Percentiles rank a stretch among this genome's conserved stretches.
Conservation (phyloP, 129 eudicot genomes). For the Solidago caesia region DNA sequence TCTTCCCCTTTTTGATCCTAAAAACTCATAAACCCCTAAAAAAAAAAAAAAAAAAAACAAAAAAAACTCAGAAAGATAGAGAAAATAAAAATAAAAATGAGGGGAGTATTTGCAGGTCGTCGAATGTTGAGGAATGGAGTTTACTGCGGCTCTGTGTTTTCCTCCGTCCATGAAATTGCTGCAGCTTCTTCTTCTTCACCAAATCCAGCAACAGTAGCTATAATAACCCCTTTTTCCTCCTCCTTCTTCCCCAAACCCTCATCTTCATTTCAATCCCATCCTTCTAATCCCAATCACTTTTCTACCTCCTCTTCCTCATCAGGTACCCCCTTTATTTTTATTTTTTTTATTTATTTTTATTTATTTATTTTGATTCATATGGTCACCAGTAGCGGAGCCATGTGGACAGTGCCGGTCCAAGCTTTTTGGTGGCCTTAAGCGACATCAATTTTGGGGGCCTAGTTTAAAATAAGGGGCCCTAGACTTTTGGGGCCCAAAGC, state of each 20-base stretch:
- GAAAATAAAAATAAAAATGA: constrained; percentile 15
- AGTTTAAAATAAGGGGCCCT: too few species aligned
- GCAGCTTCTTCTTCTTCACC: constrained; percentile 28
- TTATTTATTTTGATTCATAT: not conserved
- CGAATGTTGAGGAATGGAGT: constrained; percentile 37
- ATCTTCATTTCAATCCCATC: constrained; percentile 27
- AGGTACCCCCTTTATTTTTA: constrained; percentile 9
- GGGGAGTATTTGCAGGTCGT: constrained; percentile 37
- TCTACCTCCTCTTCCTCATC: constrained; percentile 36
- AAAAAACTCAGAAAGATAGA: not conserved
- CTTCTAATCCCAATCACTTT: constrained; percentile 28
- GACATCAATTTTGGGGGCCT: too few species aligned
- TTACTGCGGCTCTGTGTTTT: constrained; percentile 35
- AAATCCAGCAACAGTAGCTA: constrained; percentile 23
- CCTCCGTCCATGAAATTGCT: constrained; percentile 32
- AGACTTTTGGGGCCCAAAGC: too few species aligned
- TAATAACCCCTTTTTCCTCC: constrained; percentile 15
- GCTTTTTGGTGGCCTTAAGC: too few species aligned
- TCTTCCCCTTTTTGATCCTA: not conserved
- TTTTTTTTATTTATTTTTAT: constrained; percentile 13
- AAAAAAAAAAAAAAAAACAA: not conserved
- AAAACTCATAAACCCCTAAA: not conserved
- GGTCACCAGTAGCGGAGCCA: constrained; percentile 1
- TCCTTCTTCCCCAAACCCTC: constrained; percentile 34
- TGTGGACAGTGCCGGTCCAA: too few species aligned